Evolutionary conservation across 352 stramenopile genomes (phyloP).

Genomic region (Peronosclerospora sorghi): DNA sequence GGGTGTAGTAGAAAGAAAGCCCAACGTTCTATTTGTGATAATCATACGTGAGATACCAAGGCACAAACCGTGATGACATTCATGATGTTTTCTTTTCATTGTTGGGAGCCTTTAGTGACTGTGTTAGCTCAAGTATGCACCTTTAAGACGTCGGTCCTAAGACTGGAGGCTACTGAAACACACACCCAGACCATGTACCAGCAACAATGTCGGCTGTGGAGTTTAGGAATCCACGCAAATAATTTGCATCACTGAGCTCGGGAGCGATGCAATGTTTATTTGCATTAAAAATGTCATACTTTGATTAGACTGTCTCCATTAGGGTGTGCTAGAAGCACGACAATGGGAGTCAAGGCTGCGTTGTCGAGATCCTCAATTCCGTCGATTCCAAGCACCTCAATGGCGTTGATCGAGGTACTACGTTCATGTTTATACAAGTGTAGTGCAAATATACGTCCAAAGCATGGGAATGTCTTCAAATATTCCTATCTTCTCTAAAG

Average conservation of each 20-base stretch:
- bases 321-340: constrained; percentile 29
- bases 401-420: constrained; percentile 34
- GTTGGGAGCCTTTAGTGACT: background rate
- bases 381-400: constrained; percentile 19
- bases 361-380: constrained; percentile 8
- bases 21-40: constrained; percentile 7
- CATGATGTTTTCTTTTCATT: too few species aligned
- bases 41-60: background rate
- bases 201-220: constrained; percentile 36
- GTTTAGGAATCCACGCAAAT: constrained; percentile 44
- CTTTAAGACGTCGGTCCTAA: constrained; percentile 16
- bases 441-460: constrained; percentile 36
- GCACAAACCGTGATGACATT: background rate
- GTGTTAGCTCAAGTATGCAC: constrained; percentile 12
- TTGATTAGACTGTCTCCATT: constrained; percentile 51
- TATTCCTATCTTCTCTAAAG: constrained; percentile 26
- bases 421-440: constrained; percentile 37
- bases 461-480: constrained; percentile 39
- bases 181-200: constrained; percentile 30
- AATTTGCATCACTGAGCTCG: constrained; percentile 26
- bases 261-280: constrained; percentile 43
- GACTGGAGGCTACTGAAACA: constrained; percentile 36
- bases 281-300: constrained; percentile 72
- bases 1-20: background rate
- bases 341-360: constrained; percentile 34